Percentiles rank a stretch among this genome's conserved stretches.
phyloP scores from a whole-genome alignment of 2,329 filamentous ascomycete species.

The Fusarium ambrosium region DNA sequence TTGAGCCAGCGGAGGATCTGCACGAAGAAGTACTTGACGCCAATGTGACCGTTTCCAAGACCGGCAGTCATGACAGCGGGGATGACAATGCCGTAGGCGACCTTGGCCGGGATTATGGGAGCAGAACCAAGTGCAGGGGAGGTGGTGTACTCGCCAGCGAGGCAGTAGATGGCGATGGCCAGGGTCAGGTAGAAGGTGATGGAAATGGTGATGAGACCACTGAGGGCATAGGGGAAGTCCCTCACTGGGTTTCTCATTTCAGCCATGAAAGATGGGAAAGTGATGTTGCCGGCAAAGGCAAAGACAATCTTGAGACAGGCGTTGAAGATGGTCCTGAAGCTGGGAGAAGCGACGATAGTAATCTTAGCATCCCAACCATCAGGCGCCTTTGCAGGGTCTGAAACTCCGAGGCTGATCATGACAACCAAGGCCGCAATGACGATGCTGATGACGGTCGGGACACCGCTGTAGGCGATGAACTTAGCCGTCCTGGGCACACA shows the following conservation, averaged over 20 bases:
- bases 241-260: conserved; percentile 33
- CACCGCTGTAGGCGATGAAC: conserved; percentile 10
- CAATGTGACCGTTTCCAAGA: conserved; percentile 33
- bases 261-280: conserved; percentile 33
- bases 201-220: conserved; percentile 17
- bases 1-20: not conserved
- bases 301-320: conserved; percentile 26
- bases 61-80: conserved; percentile 33
- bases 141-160: conserved; percentile 29
- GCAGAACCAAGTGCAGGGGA: conserved; percentile 33
- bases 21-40: conserved; percentile 29
- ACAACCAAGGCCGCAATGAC: conserved; percentile 7
- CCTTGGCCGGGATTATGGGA: conserved; percentile 24
- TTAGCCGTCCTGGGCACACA: conserved; percentile 6
- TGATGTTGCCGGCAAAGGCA: conserved; percentile 36
- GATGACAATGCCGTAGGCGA: conserved; percentile 35
- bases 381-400: not conserved
- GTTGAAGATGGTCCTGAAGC: conserved; percentile 17
- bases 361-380: conserved; percentile 20
- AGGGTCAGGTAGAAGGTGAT: conserved; percentile 27
- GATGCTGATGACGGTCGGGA: conserved; percentile 10
- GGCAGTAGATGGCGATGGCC: conserved; percentile 29
- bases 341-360: conserved; percentile 1
- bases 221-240: conserved; percentile 29
- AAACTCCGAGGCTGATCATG: conserved; percentile 15